A percentile compares a stretch with the other conserved stretches of the same genome.
These are phyloP conservation scores for Aspergillus flavus DNA, from an alignment of 2,329 filamentous ascomycete species.

Conservation along the genomic window DNA sequence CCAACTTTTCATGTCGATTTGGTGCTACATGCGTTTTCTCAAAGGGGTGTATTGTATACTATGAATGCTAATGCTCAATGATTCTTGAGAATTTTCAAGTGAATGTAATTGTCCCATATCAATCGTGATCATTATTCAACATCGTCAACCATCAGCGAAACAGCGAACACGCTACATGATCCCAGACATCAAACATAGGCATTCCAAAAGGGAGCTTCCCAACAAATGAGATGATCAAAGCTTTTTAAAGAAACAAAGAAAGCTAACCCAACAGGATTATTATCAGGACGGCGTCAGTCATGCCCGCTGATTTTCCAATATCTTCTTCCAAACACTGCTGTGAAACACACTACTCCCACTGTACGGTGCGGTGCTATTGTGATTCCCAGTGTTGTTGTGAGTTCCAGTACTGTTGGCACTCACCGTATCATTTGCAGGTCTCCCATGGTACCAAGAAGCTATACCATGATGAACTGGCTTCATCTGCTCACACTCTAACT, in stretches of 20 bases:
- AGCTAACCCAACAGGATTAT: background rate
- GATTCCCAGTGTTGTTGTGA: background rate
- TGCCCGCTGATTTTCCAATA: background rate
- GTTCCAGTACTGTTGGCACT: background rate
- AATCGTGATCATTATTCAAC: background rate
- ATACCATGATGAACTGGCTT: background rate
- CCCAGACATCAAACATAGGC: background rate
- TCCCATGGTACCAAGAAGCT: background rate
- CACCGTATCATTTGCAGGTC: background rate
- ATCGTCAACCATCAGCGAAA: background rate
- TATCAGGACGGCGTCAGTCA: background rate
- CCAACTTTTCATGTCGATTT: background rate
- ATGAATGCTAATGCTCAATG: background rate
- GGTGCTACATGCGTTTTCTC: background rate
- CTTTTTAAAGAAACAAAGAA: background rate
- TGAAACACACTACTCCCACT: background rate
- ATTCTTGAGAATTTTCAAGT: background rate
- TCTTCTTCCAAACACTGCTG: background rate
- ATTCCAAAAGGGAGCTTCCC: background rate
- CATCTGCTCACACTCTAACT: constrained; percentile 29
- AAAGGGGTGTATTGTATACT: background rate
- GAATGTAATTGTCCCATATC: background rate
- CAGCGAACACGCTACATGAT: background rate
- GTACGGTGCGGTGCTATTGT: background rate
- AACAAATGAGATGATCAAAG: background rate